Evolutionary conservation across 2,329 filamentous ascomycete genomes (phyloP), one percentile per base, ranked within the genome.

Genomic region (Pestalotiopsis sp.): DNA sequence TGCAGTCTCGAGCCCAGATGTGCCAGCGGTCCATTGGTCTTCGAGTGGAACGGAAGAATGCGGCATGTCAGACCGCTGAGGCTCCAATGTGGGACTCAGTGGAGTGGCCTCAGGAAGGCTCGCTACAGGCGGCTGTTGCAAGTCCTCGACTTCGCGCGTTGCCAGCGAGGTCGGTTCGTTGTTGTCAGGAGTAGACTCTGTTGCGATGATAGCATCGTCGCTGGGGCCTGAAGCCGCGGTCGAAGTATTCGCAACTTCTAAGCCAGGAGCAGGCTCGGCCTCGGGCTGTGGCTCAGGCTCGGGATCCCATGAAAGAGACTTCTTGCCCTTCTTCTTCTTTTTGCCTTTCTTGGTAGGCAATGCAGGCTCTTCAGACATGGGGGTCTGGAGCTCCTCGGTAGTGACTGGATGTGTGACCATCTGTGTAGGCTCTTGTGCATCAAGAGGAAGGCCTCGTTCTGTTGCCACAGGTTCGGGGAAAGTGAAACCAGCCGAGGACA

Each of bases 261-360:
- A 20, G 45, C 17, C 17, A 59, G 57, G 12, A 58, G 4, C 4
- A 59, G 14, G 23, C 23, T 17, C 27, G 25, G 23, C 9, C 57
- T 61, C 61, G 20, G 36, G 61, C 39, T 64, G 20, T 1, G 61
- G 17, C 20, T 39, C 59, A 36, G 66, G 63, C 49, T 73, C 71
- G 12, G 70, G 68, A 3, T 71, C 71, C 59, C 17, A 63, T 25
- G 65, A 20, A 61, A 72, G 68, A 5, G 67, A 25, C 41, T 70
- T 72, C 68, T 71, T 70, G 13, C 73, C 73, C 66, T 75, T 74
- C 68, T 68, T 66, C 66, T 76, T 66, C 66, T 76, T 80, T 73
- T 80, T 80, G 59, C 72, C 70, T 69, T 78, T 80, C 73, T 77
- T 79, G 27, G 74, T n/a, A 60, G 59, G 20, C 11, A 17, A 23